Conservation (phyloP, 495 filamentous ascomycete genomes). For the Hyaloscypha variabilis region DNA sequence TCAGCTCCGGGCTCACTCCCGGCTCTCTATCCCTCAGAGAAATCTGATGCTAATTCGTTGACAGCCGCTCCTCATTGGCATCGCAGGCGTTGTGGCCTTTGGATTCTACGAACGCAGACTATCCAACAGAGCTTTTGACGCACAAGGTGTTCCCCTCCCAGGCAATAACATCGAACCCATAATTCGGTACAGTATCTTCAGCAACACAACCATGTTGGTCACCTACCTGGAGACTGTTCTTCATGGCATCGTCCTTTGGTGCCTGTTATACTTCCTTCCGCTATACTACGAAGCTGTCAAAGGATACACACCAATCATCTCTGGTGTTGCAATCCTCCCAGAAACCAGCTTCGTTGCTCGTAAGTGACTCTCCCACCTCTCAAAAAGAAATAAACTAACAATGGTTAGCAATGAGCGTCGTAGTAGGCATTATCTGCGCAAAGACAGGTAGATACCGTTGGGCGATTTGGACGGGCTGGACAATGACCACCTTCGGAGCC, state of each 20-base stretch:
- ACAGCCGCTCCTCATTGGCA: conserved; percentile 54
- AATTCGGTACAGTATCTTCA: conserved; percentile 47
- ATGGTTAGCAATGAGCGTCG: conserved; percentile 42
- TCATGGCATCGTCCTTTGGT: conserved; percentile 52
- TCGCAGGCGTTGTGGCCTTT: conserved; percentile 42
- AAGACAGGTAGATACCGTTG: conserved; percentile 48
- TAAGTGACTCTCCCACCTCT: conserved; percentile 20
- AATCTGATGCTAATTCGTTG: too few relatives aligned
- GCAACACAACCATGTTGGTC: conserved; percentile 40
- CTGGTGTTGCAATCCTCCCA: conserved; percentile 64
- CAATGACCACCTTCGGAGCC: conserved; percentile 45
- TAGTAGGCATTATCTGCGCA: conserved; percentile 53
- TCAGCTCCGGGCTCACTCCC: too few relatives aligned
- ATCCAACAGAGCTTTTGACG: conserved; percentile 34
- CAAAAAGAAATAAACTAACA: conserved; percentile 35
- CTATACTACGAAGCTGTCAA: conserved; percentile 71
- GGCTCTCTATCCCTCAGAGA: too few relatives aligned
- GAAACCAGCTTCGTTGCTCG: conserved; percentile 46
- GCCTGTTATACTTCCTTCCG: conserved; percentile 65
- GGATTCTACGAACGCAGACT: conserved; percentile 50
- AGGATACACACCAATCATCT: conserved; percentile 54
- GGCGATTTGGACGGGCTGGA: conserved; percentile 60
- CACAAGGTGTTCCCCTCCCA: conserved; percentile 19
- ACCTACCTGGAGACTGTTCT: conserved; percentile 47
- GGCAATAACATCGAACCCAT: conserved; percentile 39